Percentiles rank a stretch among this genome's conserved stretches.
phyloP scores from a whole-genome alignment of 352 stramenopile species.

The Albugo candida region DNA sequence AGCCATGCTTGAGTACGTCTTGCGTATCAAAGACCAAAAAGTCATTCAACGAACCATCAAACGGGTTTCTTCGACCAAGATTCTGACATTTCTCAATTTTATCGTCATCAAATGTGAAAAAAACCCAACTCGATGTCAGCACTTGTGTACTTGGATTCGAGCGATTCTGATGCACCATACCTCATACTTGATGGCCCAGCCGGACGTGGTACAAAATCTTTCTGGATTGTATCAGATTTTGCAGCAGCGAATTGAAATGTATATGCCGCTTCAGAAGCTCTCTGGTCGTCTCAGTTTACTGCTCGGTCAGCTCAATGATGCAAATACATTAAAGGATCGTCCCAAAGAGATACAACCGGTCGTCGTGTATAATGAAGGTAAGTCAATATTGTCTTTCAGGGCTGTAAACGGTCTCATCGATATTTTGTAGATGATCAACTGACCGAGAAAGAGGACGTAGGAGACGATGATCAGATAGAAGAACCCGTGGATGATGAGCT shows the following conservation, averaged over 20 bases:
- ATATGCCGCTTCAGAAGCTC: slow-evolving; percentile 69
- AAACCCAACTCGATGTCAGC: slow-evolving; percentile 47
- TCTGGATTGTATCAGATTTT: slow-evolving; percentile 70
- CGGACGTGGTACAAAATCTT: slow-evolving; percentile 61
- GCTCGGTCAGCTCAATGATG: slow-evolving; percentile 65
- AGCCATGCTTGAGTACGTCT: slow-evolving; percentile 64
- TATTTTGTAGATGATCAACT: too few relatives aligned
- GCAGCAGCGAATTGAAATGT: slow-evolving; percentile 60
- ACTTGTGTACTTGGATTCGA: slow-evolving; percentile 67
- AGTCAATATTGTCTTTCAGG: too few relatives aligned
- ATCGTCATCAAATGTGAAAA: slow-evolving; percentile 73
- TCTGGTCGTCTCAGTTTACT: slow-evolving; percentile 60
- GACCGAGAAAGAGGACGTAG: too few relatives aligned
- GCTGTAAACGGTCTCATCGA: too few relatives aligned
- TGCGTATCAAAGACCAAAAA: slow-evolving; percentile 57
- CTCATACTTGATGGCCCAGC: slow-evolving; percentile 66
- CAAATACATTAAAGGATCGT: not conserved
- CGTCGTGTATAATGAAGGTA: too few relatives aligned
- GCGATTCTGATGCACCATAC: slow-evolving; percentile 68
- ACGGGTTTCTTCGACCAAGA: slow-evolving; percentile 47
- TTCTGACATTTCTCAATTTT: slow-evolving; percentile 55
- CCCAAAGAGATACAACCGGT: too few relatives aligned
- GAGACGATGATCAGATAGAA: too few relatives aligned
- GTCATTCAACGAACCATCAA: slow-evolving; percentile 56
- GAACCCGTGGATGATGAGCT: too few relatives aligned